These are phyloP conservation scores for Xylaria sp. DNA, from an alignment of 2,329 filamentous ascomycete genomes.

Conservation along the genomic window DNA sequence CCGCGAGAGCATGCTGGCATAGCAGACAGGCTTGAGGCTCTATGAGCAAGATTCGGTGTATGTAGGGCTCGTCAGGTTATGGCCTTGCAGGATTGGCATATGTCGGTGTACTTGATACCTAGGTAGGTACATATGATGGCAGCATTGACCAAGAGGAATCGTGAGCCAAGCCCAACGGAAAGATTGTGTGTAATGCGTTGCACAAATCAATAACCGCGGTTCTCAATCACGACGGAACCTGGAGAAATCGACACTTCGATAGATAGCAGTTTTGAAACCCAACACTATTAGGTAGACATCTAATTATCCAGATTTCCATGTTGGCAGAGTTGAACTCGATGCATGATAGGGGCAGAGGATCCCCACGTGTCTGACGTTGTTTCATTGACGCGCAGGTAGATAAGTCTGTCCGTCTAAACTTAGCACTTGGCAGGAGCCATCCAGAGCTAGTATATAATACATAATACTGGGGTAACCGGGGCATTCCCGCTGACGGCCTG, in stretches of 20 bases:
- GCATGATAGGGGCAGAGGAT: neutral
- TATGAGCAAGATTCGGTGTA: neutral
- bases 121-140: slow-evolving; percentile 3
- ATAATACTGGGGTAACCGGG: slow-evolving; percentile 27
- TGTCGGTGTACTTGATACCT: neutral
- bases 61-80: neutral
- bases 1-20: neutral
- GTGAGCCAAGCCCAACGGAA: neutral
- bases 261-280: neutral
- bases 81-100: neutral
- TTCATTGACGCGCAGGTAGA: neutral
- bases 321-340: neutral
- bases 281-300: neutral
- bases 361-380: neutral
- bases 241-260: neutral
- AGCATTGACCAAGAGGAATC: neutral
- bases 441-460: neutral
- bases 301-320: neutral
- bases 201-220: neutral
- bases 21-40: neutral
- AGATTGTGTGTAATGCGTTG: neutral
- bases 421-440: slow-evolving; percentile 19
- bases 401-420: neutral
- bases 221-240: neutral
- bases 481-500: slow-evolving; percentile 18